Conservation (phyloP, 371 early-diverging fungal species). For the Mucor plumbeus region DNA sequence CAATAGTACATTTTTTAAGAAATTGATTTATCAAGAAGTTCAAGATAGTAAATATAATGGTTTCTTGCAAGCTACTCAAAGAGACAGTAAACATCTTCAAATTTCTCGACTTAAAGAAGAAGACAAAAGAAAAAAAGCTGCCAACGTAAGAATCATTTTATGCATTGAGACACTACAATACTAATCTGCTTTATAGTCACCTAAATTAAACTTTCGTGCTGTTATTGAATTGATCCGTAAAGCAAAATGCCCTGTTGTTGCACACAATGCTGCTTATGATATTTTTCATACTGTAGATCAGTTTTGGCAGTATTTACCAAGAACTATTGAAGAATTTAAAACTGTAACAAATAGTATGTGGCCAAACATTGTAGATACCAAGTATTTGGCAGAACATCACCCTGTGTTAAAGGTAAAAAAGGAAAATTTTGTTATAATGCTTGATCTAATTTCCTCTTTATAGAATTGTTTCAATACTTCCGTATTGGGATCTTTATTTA, state of each 20-base stretch:
- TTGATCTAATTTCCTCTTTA: not conserved
- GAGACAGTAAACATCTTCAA: conserved; percentile 43
- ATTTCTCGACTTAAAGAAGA: conserved; percentile 45
- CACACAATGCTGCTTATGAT: conserved; percentile 85
- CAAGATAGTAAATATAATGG: conserved; percentile 50
- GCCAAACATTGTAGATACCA: conserved; percentile 61
- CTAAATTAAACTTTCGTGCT: conserved; percentile 71
- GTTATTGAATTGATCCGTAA: conserved; percentile 78
- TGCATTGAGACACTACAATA: not conserved
- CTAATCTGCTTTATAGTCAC: conserved; percentile 15
- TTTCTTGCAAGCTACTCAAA: conserved; percentile 35
- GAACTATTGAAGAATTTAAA: conserved; percentile 66
- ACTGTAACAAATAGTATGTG: conserved; percentile 49
- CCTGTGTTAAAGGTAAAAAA: conserved; percentile 44
- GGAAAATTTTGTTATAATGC: not conserved
- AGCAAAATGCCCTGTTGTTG: conserved; percentile 76
- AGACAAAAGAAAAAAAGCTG: conserved; percentile 27
- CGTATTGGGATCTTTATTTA: conserved; percentile 39
- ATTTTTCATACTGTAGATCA: conserved; percentile 76
- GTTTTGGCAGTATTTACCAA: conserved; percentile 75
- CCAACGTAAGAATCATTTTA: conserved; percentile 10
- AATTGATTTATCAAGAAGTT: conserved; percentile 69
- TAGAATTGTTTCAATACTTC: conserved; percentile 36
- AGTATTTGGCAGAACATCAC: conserved; percentile 61
- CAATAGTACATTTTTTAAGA: conserved; percentile 51